Base-by-base conservation (phyloP, 2,329 filamentous ascomycete species). In the Trichoderma sp. region DNA sequence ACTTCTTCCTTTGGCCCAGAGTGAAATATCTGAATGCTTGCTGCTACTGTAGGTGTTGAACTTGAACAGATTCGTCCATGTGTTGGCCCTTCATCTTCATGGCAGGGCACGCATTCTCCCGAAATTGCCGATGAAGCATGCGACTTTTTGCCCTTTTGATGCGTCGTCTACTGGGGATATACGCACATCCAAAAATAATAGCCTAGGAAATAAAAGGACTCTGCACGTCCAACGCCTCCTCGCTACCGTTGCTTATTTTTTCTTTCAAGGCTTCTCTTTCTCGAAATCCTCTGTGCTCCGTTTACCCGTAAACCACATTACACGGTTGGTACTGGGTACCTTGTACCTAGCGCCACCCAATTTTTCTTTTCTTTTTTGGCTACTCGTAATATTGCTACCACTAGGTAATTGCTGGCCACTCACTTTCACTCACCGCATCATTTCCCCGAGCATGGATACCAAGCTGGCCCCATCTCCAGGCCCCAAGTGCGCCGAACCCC, bases 401-500 rank as follows among this genome's bases (percentile, higher is more conserved):
- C 6, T n/a, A 43, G 39, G 39, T 43, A 6, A 43, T 43, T n/a
- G 39, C 39, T 37, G 30, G 43, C 16, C 26, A 18, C 61, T 65
- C 49, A 52, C 59, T 46, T 46, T 24, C 43, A 55, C 61, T 66
- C 63, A 66, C 63, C 63, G 63, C 63, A 66, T 66, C 63, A 66
- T 66, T 66, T 66, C 63, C 63, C 51, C 63, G 52, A 66, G 63
- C 63, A 66, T 56, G 61, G 51, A 65, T 65, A n/a, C 26, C 28
- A 54, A 14, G 37, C 37, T 37, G 46, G 21, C 58, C 54, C 64
- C 52, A 26, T 46, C 54, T 55, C 37, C n/a, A n/a, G 46, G 46
- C 34, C 32, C 32, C 37, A 59, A 49, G 46, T 49, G 32, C 46
- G 24, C 39, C 30, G 24, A 37, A 34, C 61, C 52, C 61, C 52